These are phyloP conservation scores for Cocos nucifera DNA, from an alignment of 176 grass and related monocot genomes.

Conservation along the genomic window DNA sequence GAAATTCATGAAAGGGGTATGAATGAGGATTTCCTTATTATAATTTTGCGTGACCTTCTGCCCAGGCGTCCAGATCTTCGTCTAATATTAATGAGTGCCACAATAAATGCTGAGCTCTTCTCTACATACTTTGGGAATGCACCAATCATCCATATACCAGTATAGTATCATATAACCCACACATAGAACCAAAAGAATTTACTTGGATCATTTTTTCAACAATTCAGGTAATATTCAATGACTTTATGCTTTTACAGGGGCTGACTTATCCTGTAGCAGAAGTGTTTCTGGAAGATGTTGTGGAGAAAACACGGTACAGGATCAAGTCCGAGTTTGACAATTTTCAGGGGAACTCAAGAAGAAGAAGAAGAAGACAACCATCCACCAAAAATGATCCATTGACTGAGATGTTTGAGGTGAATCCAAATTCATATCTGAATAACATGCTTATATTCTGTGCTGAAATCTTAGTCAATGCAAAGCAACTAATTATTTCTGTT, in stretches of 20 bases:
- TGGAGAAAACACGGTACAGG: slow-evolving; percentile 69
- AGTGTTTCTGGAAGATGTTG: slow-evolving; percentile 75
- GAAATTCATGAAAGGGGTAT: slow-evolving; percentile 98
- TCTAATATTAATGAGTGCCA: slow-evolving; percentile 94
- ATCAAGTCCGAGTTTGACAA: slow-evolving; percentile 68
- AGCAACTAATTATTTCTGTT: too few species aligned
- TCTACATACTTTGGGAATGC: slow-evolving; percentile 80
- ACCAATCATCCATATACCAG: slow-evolving; percentile 87
- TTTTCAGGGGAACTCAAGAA: slow-evolving; percentile 68
- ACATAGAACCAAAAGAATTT: background rate
- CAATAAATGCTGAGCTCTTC: slow-evolving; percentile 91
- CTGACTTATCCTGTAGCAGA: slow-evolving; percentile 87
- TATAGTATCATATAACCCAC: slow-evolving; percentile 27
- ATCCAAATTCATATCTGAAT: background rate
- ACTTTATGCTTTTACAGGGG: slow-evolving; percentile 43
- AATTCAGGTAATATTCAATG: slow-evolving; percentile 4
- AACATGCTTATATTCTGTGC: background rate
- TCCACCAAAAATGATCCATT: slow-evolving; percentile 65
- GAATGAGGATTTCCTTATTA: slow-evolving; percentile 99
- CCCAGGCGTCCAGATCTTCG: slow-evolving; percentile 72
- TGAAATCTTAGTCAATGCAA: too few species aligned
- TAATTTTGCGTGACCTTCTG: slow-evolving; percentile 84
- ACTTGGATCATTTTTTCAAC: background rate
- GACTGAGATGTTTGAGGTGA: slow-evolving; percentile 78
- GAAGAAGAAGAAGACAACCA: slow-evolving; percentile 41